Evolutionary conservation across 2,329 filamentous ascomycete species (phyloP), one percentile per base, ranked within the genome.

Genomic region (Rutstroemia sydowiana): DNA sequence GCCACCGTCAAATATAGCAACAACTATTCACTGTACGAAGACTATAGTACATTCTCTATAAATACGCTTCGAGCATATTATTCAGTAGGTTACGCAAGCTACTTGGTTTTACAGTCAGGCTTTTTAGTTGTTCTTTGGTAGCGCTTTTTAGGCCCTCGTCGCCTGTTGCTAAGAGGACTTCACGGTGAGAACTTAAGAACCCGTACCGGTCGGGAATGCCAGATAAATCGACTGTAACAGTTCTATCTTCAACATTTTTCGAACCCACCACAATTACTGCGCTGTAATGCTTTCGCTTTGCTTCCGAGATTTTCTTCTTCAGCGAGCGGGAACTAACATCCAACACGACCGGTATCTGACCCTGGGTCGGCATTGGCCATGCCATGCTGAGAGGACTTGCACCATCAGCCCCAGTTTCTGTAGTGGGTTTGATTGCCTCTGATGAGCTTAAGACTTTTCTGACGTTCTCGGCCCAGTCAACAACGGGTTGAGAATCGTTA

Each of bases 191-290:
- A 10, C 21, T 21, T 21, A 42, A 23, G 39, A 42, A 42, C 9
- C 39, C 39, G 18, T 23, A 42, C 14, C 39, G 39, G 21, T 42
- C 39, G 13, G 65, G 59, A 13, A 73, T 60, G 16, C 67, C 66
- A 1, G 65, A 63, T 28, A 72, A 61, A 50, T 77, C 72, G 30
- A 73, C 75, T 26, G 64, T 77, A 30, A 90, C 72, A n/a, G 73
- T 76, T 3, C 74, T 73, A 13, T 72, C 73, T n/a, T 73, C 69
- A 2, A 87, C 68, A 59, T 91, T 82, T 51, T 75, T 75, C 28
- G 80, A 73, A 1, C 90, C 90, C 10, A 93, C 73, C 1, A 90
- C 81, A 30, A 88, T 75, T 48, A 93, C 81, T 51, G 87, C 73
- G 48, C 85, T 82, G 65, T 91, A 93, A 37, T 83, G 84, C 68